Evolutionary conservation across 441 rosid genomes (phyloP), one percentile per base, ranked within the genome.

Genomic region (Caryocar brasiliense): DNA sequence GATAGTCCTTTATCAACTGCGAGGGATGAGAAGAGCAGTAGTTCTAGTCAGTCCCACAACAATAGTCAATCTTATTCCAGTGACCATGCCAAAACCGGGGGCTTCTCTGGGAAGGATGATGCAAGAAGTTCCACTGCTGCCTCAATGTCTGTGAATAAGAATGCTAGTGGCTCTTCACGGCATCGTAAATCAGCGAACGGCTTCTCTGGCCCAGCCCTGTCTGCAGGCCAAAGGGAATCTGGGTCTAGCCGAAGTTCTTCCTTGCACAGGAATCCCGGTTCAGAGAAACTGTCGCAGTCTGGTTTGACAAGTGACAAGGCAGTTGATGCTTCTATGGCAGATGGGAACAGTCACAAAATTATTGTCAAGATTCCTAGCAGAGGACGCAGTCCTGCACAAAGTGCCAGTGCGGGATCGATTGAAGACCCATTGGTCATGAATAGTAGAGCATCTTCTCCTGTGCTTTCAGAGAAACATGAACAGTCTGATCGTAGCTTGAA

Each of bases 11-110:
- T 57, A 17, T 20, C 75, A 33, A 38, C 59, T 10, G 51, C 60
- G 1, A 75, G 66, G 58, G 91, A 75, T 18, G 92, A 86, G 58
- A 80, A 78, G 66, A 83, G 91, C 67, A 77, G 88, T 66, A 68
- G 85, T 64, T 81, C 95, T 28, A 78, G 95, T 65, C 90, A 74
- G 56, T 85, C 95, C 38, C 84, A 73, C 60, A 85, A 78, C 61
- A 85, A 80, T 46, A 79, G 84, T 60, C 95, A 80, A 42, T 76
- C 88, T 26, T 80, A 71, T 56, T 78, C 91, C 5, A 65, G 86
- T 54, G 91, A 82, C 36, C 86, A 69, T 65, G 79, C 70, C 15
- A 85, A 78, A 62, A 58, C 74, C 29, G 77, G 71, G 28, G 86
- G 73, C 1, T 40, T 54, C 32, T 64, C 77, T 4, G 67, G 73